phyloP scores from a whole-genome alignment of 768 basidiomycete species.

The Trametes punicea region DNA sequence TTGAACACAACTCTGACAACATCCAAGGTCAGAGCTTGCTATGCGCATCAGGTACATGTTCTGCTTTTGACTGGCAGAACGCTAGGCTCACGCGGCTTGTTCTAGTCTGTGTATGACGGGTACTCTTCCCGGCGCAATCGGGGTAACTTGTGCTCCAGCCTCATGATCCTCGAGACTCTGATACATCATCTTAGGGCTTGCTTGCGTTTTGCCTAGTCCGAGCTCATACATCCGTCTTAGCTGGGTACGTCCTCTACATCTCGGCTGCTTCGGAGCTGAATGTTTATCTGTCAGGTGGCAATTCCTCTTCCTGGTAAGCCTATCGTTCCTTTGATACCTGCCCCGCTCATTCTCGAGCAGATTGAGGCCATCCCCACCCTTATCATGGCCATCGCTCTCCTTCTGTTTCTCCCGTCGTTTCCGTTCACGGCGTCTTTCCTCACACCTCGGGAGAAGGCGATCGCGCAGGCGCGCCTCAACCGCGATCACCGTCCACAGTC shows the following conservation, averaged over 20 bases:
- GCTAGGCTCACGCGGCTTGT: background rate
- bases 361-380: constrained; percentile 56
- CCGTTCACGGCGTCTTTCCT: constrained; percentile 53
- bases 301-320: constrained; percentile 50
- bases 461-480: constrained; percentile 55
- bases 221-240: constrained; percentile 42
- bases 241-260: constrained; percentile 31
- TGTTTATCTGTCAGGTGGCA: constrained; percentile 45
- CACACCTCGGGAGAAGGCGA: constrained; percentile 48
- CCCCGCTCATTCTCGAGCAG: constrained; percentile 25
- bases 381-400: constrained; percentile 46
- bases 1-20: constrained; percentile 2
- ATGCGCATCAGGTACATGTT: constrained; percentile 42
- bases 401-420: constrained; percentile 53
- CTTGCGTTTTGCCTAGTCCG: constrained; percentile 56
- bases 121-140: constrained; percentile 53
- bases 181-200: constrained; percentile 38
- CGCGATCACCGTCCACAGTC: constrained; percentile 55
- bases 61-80: background rate
- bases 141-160: constrained; percentile 29
- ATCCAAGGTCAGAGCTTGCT: constrained; percentile 40
- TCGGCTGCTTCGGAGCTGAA: background rate
- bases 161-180: background rate
- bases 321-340: background rate
- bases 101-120: constrained; percentile 55